Evolutionary conservation across 768 basidiomycete genomes (phyloP).

Genomic region (Trametes villosa): DNA sequence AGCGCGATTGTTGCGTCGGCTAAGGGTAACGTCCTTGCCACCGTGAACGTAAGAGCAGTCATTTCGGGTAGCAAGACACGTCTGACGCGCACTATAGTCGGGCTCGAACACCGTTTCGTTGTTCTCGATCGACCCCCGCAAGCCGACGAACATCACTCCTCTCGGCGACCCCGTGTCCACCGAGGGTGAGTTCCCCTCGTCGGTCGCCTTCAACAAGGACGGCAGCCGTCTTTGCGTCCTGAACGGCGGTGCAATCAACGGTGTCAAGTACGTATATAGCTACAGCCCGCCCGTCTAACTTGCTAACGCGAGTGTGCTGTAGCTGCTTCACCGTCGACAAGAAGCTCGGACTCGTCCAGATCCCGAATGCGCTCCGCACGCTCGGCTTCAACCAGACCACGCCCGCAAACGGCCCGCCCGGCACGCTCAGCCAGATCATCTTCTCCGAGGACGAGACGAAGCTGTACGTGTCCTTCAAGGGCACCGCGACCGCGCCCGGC

Average conservation of each 20-base stretch:
- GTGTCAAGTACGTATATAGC: conserved; percentile 36
- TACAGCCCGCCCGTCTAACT: neutral
- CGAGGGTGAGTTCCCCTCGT: conserved; percentile 57
- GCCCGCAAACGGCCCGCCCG: conserved; percentile 52
- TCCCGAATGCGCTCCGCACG: conserved; percentile 46
- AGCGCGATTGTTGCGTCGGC: conserved; percentile 30
- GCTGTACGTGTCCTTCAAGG: conserved; percentile 54
- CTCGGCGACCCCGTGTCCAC: conserved; percentile 49
- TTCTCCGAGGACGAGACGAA: conserved; percentile 50
- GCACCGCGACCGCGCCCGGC: conserved; percentile 48
- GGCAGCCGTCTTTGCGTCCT: conserved; percentile 39
- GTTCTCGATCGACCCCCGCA: conserved; percentile 45
- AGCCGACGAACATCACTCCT: conserved; percentile 46
- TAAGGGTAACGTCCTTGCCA: conserved; percentile 24
- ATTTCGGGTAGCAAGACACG: neutral
- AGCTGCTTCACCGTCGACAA: conserved; percentile 52
- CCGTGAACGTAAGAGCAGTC: conserved; percentile 28
- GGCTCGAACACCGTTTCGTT: conserved; percentile 51
- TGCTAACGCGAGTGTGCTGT: neutral
- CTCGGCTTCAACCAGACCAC: conserved; percentile 55
- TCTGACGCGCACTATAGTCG: conserved; percentile 33
- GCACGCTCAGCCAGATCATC: conserved; percentile 47
- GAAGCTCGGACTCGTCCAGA: conserved; percentile 44
- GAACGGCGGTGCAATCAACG: conserved; percentile 42
- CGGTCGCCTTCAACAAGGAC: conserved; percentile 40